These are phyloP conservation scores for Eimeria sp. DNA, from an alignment of 169 alveolate genomes.

Conservation along the genomic window DNA sequence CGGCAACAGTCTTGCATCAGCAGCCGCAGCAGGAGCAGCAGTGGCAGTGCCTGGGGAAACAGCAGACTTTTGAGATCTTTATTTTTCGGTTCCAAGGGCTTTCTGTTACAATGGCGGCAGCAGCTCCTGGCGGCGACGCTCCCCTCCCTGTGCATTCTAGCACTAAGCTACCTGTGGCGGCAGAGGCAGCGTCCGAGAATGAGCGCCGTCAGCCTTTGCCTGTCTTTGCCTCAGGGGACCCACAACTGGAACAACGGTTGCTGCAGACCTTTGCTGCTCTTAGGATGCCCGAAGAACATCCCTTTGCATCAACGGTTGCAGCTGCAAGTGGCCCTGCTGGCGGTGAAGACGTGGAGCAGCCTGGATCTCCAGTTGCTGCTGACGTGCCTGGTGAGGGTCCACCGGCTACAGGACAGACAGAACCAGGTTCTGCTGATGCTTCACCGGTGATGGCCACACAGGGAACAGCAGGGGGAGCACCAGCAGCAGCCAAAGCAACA, in stretches of 20 bases:
- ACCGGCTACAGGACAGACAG: neutral
- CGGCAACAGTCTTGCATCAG: neutral
- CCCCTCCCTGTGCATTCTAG: slow-evolving; percentile 8
- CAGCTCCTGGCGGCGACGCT: neutral
- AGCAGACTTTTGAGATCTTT: neutral
- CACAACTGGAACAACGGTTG: slow-evolving; percentile 53
- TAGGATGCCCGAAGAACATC: slow-evolving; percentile 1
- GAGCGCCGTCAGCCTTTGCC: neutral
- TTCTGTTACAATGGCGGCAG: neutral
- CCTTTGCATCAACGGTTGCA: neutral
- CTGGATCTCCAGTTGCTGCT: neutral
- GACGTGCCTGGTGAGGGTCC: neutral
- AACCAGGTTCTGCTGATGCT: slow-evolving; percentile 6
- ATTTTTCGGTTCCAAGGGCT: neutral
- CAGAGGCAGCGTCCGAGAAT: neutral
- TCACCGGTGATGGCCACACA: neutral
- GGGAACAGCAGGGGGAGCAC: neutral
- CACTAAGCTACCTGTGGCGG: neutral
- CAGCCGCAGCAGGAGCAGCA: neutral
- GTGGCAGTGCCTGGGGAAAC: neutral
- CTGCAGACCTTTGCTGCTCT: slow-evolving; percentile 65
- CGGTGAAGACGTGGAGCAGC: neutral
- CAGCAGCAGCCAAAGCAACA: neutral
- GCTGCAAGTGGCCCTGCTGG: slow-evolving; percentile 1
- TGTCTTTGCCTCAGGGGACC: slow-evolving; percentile 51